Conservation (phyloP, 768 basidiomycete species). For the Trichaptum fuscoviolaceum region DNA sequence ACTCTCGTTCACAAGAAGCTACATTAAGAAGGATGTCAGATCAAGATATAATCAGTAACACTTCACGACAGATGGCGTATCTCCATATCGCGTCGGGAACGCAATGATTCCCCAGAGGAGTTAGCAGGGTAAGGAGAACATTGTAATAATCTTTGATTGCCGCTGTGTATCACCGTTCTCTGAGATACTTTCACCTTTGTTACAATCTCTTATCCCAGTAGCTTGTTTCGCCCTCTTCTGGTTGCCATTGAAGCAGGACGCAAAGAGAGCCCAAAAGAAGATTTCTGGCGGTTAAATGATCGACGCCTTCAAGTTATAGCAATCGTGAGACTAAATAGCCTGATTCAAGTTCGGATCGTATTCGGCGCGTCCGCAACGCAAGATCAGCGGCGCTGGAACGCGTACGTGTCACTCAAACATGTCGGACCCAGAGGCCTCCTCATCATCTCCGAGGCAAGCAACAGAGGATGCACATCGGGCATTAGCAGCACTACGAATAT, state of each 20-base stretch:
- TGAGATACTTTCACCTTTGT: neutral
- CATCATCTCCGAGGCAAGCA: slow-evolving; percentile 3
- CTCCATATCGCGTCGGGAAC: neutral
- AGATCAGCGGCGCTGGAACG: neutral
- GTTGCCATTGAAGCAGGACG: neutral
- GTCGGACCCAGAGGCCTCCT: neutral
- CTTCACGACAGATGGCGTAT: neutral
- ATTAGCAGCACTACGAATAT: slow-evolving; percentile 14
- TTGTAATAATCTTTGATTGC: no score
- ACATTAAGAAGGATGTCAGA: neutral
- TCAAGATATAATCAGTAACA: neutral
- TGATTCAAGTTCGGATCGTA: neutral
- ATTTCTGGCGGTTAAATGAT: neutral
- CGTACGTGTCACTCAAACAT: slow-evolving; percentile 1
- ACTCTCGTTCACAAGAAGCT: neutral
- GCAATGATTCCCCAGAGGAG: neutral
- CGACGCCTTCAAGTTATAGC: neutral
- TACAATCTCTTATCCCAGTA: no score
- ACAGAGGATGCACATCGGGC: slow-evolving; percentile 15
- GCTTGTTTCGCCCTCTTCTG: neutral
- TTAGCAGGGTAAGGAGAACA: no score
- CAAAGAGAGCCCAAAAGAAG: neutral
- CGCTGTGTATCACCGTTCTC: neutral
- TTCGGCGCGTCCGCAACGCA: neutral
- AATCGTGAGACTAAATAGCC: neutral